phyloP scores from a whole-genome alignment of 2,329 filamentous ascomycete genomes.

The Claviceps pazoutovae region DNA sequence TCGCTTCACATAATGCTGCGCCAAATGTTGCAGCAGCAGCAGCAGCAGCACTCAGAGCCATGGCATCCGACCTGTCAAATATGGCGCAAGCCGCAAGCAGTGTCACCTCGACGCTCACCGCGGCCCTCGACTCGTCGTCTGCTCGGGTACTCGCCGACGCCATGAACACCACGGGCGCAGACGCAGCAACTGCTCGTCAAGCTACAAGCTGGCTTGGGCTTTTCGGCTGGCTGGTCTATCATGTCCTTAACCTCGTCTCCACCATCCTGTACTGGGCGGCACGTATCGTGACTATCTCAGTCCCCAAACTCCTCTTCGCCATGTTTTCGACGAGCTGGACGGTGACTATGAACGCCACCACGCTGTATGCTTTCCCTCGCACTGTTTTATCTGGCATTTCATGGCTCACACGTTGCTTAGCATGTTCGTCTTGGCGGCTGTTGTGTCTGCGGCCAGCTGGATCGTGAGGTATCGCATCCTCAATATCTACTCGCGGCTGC shows the following conservation, averaged over 20 bases:
- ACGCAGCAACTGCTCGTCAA: slow-evolving; percentile 20
- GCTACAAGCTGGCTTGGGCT: slow-evolving; percentile 43
- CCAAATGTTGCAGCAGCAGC: slow-evolving; percentile 15
- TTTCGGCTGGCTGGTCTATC: slow-evolving; percentile 40
- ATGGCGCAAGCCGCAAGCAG: slow-evolving; percentile 20
- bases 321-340: slow-evolving; percentile 87
- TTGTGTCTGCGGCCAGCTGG: slow-evolving; percentile 83
- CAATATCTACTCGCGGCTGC: slow-evolving; percentile 90
- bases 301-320: slow-evolving; percentile 80
- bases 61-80: slow-evolving; percentile 28
- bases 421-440: slow-evolving; percentile 60
- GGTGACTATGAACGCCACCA: slow-evolving; percentile 97
- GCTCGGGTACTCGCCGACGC: slow-evolving; percentile 21
- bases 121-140: slow-evolving; percentile 17
- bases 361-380: slow-evolving; percentile 46
- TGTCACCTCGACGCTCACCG: slow-evolving; percentile 19
- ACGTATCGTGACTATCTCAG: slow-evolving; percentile 72
- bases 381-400: neutral
- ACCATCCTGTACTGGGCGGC: slow-evolving; percentile 63
- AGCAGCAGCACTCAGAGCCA: slow-evolving; percentile 20
- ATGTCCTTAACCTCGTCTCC: slow-evolving; percentile 40
- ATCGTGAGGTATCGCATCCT: slow-evolving; percentile 89
- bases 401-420: slow-evolving; percentile 24
- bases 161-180: slow-evolving; percentile 21
- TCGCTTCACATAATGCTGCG: slow-evolving; percentile 23